phyloP scores from a whole-genome alignment of 2,329 filamentous ascomycete species.

The Penicillium sp. region DNA sequence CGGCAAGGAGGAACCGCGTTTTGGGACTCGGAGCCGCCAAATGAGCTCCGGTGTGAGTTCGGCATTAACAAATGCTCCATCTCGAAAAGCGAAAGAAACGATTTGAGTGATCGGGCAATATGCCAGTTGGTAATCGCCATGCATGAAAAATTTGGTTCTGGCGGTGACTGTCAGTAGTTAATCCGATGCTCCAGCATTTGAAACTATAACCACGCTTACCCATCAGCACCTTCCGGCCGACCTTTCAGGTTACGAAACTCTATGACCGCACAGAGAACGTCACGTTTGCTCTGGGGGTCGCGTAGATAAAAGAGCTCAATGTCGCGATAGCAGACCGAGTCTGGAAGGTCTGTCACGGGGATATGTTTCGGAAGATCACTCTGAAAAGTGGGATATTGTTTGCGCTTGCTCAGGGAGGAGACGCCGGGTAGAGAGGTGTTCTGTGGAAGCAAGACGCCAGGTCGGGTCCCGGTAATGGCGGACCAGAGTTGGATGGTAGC shows the following conservation, averaged over 20 bases:
- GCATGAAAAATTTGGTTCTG: slow-evolving; percentile 33
- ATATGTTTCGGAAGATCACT: slow-evolving; percentile 28
- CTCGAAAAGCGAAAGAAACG: slow-evolving; percentile 24
- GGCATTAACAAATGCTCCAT: slow-evolving; percentile 28
- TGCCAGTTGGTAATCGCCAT: slow-evolving; percentile 30
- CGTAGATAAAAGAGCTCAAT: slow-evolving; percentile 29
- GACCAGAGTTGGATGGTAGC: slow-evolving; percentile 25
- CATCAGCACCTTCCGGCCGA: slow-evolving; percentile 26
- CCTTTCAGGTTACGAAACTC: slow-evolving; percentile 32
- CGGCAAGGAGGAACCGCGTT: slow-evolving; percentile 17
- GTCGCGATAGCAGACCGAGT: slow-evolving; percentile 25
- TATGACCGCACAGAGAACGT: slow-evolving; percentile 30
- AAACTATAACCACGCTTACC: too few relatives aligned
- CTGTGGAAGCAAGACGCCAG: slow-evolving; percentile 27
- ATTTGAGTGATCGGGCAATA: slow-evolving; percentile 31
- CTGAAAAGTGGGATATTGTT: slow-evolving; percentile 15
- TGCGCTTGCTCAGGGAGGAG: too few relatives aligned
- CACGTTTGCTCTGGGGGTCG: slow-evolving; percentile 20
- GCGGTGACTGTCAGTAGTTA: too few relatives aligned
- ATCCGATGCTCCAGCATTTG: too few relatives aligned
- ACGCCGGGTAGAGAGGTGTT: too few relatives aligned
- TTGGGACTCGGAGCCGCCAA: slow-evolving; percentile 26
- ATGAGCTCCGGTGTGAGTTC: slow-evolving; percentile 28
- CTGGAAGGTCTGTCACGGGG: slow-evolving; percentile 20
- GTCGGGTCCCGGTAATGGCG: slow-evolving; percentile 25